Base-by-base conservation (phyloP, 2,329 filamentous ascomycete species). In the Hypoxylon rubiginosum region DNA sequence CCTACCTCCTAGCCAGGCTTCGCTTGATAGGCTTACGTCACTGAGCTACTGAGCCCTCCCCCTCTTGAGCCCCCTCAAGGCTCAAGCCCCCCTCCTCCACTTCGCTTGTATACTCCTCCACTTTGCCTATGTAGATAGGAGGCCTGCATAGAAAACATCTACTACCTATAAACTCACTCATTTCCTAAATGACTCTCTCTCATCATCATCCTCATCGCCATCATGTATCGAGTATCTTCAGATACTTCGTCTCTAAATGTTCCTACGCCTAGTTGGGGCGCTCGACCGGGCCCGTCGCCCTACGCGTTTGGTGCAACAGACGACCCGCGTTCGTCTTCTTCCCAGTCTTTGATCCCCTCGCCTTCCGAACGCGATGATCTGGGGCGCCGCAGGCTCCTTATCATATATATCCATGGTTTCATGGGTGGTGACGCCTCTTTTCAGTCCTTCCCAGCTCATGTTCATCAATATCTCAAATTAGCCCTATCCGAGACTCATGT, bases 371-470 rank as follows among this genome's bases (percentile, higher is more conserved):
- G 70, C 49, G 71, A 75, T 26, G 74, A 70, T 65, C 73, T 68
- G 62, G 77, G 72, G 65, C 82, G 83, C 48, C 84, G 88, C 66
- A 87, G 83, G 26, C 83, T 97, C 24, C 84, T 97, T 1, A 77
- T 97, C 21, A 83, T 97, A 57, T 97, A 94, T 76, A 89, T 97
- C 60, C 94, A 97, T 81, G 94, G 94, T 66, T 97, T 97, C 80
- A 91, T 96, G 85, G 94, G 94, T 55, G 91, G 92, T 64, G 92
- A 96, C 77, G 91, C 91, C 32, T 97, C 92, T 62, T 97, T 97
- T 76, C 88, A 90, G 67, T 92, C 91, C 48, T 97, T 97, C 72
- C 94, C 94, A 0, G 92, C 92, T 7, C 93, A 97, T 80, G 87
- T 97, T 3, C 94, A 97, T 77, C 87, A 89, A 71, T 84, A 92